Percentiles rank a stretch among this genome's conserved stretches.
Conservation (phyloP, 176 grass and related monocot species). For the Carex cristatella region DNA sequence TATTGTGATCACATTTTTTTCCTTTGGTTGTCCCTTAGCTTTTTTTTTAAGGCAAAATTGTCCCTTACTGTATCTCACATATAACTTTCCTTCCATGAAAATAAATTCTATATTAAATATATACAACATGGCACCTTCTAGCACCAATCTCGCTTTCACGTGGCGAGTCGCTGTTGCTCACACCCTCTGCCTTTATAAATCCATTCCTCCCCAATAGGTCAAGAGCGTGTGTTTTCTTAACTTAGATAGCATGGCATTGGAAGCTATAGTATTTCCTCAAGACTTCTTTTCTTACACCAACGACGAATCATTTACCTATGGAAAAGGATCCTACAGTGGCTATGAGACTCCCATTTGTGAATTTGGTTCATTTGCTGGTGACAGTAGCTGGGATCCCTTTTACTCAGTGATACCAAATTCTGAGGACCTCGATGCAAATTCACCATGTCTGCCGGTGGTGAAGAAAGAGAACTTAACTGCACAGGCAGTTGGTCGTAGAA, state of each 20-base stretch:
- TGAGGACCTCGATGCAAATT: slow-evolving; percentile 35
- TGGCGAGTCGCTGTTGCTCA: slow-evolving; percentile 27
- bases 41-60: background rate
- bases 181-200: slow-evolving; percentile 10
- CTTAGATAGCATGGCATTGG: slow-evolving; percentile 53
- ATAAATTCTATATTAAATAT: background rate
- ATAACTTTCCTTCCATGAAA: background rate
- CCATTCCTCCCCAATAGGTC: background rate
- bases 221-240: background rate
- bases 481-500: slow-evolving; percentile 32
- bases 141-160: slow-evolving; percentile 13
- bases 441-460: background rate
- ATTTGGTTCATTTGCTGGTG: slow-evolving; percentile 17
- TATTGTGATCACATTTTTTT: background rate
- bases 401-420: slow-evolving; percentile 32
- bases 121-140: background rate
- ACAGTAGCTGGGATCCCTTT: slow-evolving; percentile 33
- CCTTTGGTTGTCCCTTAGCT: too few species aligned
- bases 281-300: slow-evolving; percentile 39
- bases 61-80: background rate
- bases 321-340: background rate
- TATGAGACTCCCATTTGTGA: slow-evolving; percentile 14
- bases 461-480: background rate
- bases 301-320: slow-evolving; percentile 15
- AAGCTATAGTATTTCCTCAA: slow-evolving; percentile 65